Base-by-base conservation (phyloP, 1,284 basidiomycete genomes). In the Moniliella sp. region DNA sequence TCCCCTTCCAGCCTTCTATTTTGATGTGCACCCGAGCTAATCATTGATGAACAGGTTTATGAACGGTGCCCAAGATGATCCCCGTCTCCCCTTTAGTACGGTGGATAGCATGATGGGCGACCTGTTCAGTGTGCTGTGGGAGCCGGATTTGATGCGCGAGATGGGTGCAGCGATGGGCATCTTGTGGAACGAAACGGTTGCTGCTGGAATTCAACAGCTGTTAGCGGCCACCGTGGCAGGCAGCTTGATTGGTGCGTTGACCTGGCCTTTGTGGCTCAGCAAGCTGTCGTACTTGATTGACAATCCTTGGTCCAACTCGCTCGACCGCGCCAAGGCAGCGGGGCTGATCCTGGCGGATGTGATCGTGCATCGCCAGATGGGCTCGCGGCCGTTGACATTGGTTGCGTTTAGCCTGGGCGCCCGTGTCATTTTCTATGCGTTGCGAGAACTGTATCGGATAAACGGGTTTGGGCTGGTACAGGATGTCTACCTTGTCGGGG, bases 81-180 rank as follows among this genome's bases (percentile, higher is more conserved):
- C 48, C 4, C 39, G 54, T 18, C 30, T 59, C 30, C 56, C 56
- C 1, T 59, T 52, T 39, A 49, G 54, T 32, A 52, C 57, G 27
- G 47, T 59, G 25, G 56, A 59, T 34, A 48, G 47, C 21, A 42
- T 59, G 23, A 57, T 59, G 56, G 56, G 56, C 30, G 56, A 59
- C 27, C 42, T 36, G 11, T 59, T 59, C 34, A 46, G 46, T 26
- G 45, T 59, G 3, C 36, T 57, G 25, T 59, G 56, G 56, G 56
- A 59, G 35, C 56, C 56, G n/a, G 54, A 59, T 27, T 57, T 59
- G 56, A 59, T 59, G 56, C 48, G 46, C 25, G 56, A 59, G 29
- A 59, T 59, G 56, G 56, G 56, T 15, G 50, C 57, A 19, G 52
- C 56, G 18, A 50, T 59, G 26, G 48, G 49, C 15, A 45, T 59